phyloP scores from a whole-genome alignment of 495 filamentous ascomycete species.

The Elaphomyces granulatus region DNA sequence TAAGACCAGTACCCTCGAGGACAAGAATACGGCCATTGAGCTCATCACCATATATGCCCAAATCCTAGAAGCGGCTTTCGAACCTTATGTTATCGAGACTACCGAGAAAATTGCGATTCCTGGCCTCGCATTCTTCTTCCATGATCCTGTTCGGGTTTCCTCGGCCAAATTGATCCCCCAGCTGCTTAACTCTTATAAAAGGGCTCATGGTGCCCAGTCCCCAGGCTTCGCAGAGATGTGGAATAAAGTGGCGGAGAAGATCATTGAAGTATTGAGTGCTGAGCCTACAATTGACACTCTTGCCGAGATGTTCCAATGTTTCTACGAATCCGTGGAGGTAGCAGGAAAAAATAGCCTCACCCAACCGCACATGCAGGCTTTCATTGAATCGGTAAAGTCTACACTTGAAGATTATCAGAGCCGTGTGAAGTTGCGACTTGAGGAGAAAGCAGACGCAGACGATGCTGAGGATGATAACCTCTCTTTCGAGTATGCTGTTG shows the following conservation, averaged over 20 bases:
- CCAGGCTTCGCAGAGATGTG: slow-evolving; percentile 64
- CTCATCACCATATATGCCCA: slow-evolving; percentile 94
- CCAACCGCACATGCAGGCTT: slow-evolving; percentile 62
- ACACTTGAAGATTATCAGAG: slow-evolving; percentile 85
- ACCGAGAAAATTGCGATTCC: slow-evolving; percentile 95
- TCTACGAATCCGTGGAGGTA: slow-evolving; percentile 96
- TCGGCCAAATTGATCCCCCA: slow-evolving; percentile 92
- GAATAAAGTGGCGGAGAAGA: slow-evolving; percentile 71
- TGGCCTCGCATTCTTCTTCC: slow-evolving; percentile 96
- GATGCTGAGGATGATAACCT: slow-evolving; percentile 74
- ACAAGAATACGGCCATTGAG: slow-evolving; percentile 98
- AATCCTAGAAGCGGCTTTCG: slow-evolving; percentile 79
- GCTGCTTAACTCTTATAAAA: slow-evolving; percentile 87
- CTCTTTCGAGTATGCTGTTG: slow-evolving; percentile 59
- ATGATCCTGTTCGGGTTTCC: slow-evolving; percentile 90
- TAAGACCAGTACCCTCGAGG: slow-evolving; percentile 89
- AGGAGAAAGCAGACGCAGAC: slow-evolving; percentile 63
- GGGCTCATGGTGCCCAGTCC: slow-evolving; percentile 64
- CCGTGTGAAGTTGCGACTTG: slow-evolving; percentile 62
- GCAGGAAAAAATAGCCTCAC: slow-evolving; percentile 72
- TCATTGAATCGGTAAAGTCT: slow-evolving; percentile 69
- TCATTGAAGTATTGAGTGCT: slow-evolving; percentile 85
- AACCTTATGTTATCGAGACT: slow-evolving; percentile 79
- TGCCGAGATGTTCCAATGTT: slow-evolving; percentile 99
- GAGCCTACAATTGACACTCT: slow-evolving; percentile 94